These are phyloP conservation scores for Aureobasidium sp. DNA, from an alignment of 2,329 filamentous ascomycete genomes.

Conservation along the genomic window DNA sequence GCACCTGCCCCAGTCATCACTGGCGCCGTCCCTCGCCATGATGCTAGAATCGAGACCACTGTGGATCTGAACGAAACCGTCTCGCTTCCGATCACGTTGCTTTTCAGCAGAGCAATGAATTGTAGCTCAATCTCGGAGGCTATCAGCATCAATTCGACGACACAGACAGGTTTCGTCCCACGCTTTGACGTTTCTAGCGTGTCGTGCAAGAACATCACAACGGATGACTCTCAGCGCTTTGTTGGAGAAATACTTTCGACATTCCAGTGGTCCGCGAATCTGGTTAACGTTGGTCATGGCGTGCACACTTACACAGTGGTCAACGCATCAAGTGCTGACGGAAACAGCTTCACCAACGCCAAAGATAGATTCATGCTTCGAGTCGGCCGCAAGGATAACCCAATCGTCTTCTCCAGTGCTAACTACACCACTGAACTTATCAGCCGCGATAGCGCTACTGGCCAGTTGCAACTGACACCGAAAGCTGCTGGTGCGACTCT, in stretches of 20 bases:
- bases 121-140: conserved; percentile 46
- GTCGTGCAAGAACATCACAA: conserved; percentile 37
- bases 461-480: conserved; percentile 45
- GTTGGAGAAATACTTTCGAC: conserved; percentile 45
- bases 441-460: conserved; percentile 34
- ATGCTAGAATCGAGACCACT: conserved; percentile 48
- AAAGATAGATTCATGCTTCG: conserved; percentile 56
- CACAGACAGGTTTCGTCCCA: conserved; percentile 38
- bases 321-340: conserved; percentile 43
- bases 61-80: conserved; percentile 33
- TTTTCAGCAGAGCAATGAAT: conserved; percentile 55
- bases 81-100: conserved; percentile 45
- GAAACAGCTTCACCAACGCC: conserved; percentile 39
- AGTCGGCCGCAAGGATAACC: conserved; percentile 51
- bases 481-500: conserved; percentile 54
- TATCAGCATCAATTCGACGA: conserved; percentile 48
- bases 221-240: conserved; percentile 31
- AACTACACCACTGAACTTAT: conserved; percentile 51
- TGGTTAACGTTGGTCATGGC: conserved; percentile 53
- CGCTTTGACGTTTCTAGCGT: conserved; percentile 39
- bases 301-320: conserved; percentile 52
- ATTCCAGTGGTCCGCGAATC: conserved; percentile 47
- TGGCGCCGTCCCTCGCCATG: conserved; percentile 54
- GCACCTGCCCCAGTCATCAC: conserved; percentile 52
- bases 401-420: conserved; percentile 51